Conservation (phyloP, 1,139 yeast species). For the Hyphopichia pseudoburtonii region DNA sequence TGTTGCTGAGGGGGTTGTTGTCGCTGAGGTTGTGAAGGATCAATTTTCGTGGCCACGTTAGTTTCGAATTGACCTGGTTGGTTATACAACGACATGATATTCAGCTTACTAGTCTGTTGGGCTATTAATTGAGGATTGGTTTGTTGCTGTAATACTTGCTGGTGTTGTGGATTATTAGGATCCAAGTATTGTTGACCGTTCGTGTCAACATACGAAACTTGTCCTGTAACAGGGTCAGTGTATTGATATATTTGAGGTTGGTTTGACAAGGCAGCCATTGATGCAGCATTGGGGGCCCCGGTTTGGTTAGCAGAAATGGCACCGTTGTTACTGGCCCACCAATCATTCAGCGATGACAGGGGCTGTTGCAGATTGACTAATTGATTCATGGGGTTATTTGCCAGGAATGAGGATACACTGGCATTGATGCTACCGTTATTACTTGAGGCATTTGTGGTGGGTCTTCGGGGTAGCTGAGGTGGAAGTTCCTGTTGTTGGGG, state of each 20-base stretch:
- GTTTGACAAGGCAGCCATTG: conserved; percentile 9
- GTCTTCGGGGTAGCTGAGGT: conserved; percentile 51
- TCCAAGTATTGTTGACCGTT: conserved; percentile 62
- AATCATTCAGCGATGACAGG: conserved; percentile 21
- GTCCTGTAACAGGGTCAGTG: conserved; percentile 63
- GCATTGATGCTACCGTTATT: conserved; percentile 4
- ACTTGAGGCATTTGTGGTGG: conserved; percentile 15
- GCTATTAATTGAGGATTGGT: conserved; percentile 41
- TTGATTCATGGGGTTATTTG: conserved; percentile 18
- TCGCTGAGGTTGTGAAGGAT: neutral
- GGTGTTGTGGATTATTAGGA: conserved; percentile 54
- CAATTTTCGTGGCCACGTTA: conserved; percentile 23
- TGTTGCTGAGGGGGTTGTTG: conserved; percentile 18
- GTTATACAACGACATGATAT: conserved; percentile 40
- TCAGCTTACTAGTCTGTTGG: conserved; percentile 46
- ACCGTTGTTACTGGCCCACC: conserved; percentile 22
- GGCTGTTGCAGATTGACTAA: conserved; percentile 14
- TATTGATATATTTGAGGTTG: conserved; percentile 55
- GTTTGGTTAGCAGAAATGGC: conserved; percentile 12
- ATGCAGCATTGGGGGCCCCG: conserved; percentile 8
- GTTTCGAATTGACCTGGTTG: conserved; percentile 34
- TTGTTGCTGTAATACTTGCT: conserved; percentile 47
- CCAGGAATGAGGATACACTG: conserved; percentile 11
- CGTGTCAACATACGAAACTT: conserved; percentile 56
- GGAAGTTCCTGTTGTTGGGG: conserved; percentile 38